Base-by-base conservation (phyloP, 2,329 filamentous ascomycete species). In the Biscogniauxia marginata region DNA sequence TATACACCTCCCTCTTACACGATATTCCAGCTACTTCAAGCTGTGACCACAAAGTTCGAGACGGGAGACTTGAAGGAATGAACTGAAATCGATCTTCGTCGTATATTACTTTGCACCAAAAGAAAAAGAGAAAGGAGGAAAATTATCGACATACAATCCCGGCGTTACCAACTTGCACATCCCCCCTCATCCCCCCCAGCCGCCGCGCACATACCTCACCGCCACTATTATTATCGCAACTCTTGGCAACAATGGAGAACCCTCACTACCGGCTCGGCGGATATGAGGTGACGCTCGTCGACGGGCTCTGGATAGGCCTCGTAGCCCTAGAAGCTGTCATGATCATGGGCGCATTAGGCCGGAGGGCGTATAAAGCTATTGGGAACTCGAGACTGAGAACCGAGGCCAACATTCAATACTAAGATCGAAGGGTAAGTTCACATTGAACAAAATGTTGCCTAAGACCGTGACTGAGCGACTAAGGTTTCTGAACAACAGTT, bases 251-350 rank as follows among this genome's bases (percentile, higher is more conserved):
- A 21, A 20, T 39, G 30, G 30, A 39, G 19, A 54, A 64, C 45
- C 46, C 55, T 21, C 52, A 55, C 3, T 48, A 56, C 21, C 45
- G 68, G 57, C 65, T 67, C 49, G 60, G 65, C 45, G 69, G 68
- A 52, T 63, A 73, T 57, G 70, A 77, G 56, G 70, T 73, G 55
- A 65, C 68, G 50, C 70, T 79, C 30, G 68, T 80, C 48, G 79
- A 81, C 70, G 69, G 71, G 30, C 63, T 80, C 49, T 80, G 78
- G 76, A 71, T 80, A 49, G 73, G 75, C 44, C 72, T 81, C n/a
- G 65, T 80, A 44, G 72, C 72, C 18, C 62, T 80, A 34, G 76
- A 81, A 60, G 73, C 75, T 18, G 56, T 77, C 46, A 74, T 80
- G 70, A 74, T 81, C 3, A 56, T 77, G 24, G 70, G 72, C 8